Evolutionary conservation across 73 alveolate genomes (phyloP), one percentile per base, ranked within the genome.

Genomic region (Paraurostyla sp.): DNA sequence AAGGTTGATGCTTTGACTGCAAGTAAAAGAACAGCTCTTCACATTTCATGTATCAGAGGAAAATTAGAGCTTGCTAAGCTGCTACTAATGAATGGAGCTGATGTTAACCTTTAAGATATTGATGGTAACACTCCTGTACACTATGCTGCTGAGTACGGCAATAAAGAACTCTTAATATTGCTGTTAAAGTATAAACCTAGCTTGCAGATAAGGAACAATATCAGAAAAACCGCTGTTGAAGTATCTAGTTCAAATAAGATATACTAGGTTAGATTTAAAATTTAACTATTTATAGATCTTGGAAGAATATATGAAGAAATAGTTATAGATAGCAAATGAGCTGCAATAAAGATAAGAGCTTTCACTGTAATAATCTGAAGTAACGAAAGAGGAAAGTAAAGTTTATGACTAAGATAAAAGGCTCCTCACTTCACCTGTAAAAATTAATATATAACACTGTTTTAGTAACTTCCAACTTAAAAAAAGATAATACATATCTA

Each of bases 1-100:
- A 95, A 93, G 68, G 94, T 94, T 51, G 92, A 92, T 51, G 96
- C 96, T 9, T 46, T 15, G 0, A 89, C 95, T 45, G 94, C 95
- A 27, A 75, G 63, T 30, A 25, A 51, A 52, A 50, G 94, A 30
- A 93, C 92, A 15, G 90, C 97, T 29, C 85, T 90, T 0, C 94
- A 84, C 50, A 90, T 93, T 0, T 92, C 97, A 0, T 87, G 95
- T 48, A 59, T 84, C 22, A 84, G 90, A 49, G 93, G 92, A 15
- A 4, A 59, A 33, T 40, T 46, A 20, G 93, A 85, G 30, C 30
- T 23, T 42, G 38, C 83, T 0, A 51, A 49, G 41, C 50, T 85
- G 38, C 23, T 85, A 32, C 76, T 85, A 0, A 13, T 40, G 15
- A 71, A 50, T 50, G 88, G 88, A 9, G 88, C 88, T 16, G 23